Base-by-base conservation (phyloP, 306 rosid genomes). In the Pyrus betulifolia region DNA sequence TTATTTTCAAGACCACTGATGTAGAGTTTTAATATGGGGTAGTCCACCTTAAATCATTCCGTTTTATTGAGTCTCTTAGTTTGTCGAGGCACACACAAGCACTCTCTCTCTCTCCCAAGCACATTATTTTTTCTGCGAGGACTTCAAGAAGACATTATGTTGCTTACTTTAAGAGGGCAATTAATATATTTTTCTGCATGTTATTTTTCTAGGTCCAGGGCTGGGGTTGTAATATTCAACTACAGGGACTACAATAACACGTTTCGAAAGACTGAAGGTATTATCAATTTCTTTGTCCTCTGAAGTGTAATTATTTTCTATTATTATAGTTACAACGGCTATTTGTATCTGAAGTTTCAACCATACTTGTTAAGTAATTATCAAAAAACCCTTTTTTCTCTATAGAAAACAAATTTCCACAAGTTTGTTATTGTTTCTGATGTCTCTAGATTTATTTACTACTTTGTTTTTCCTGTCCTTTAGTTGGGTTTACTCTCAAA, bases 181-280 rank as follows among this genome's bases (percentile, higher is more conserved):
- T 59, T 69, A 46, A 67, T 83, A 58, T 19, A 25, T 70, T 75
- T 84, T 27, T 25, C 76, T 72, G 62, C 70, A 59, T 75, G 25
- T 45, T 71, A 5, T 70, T 79, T 79, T 60, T 84, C 58, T 78
- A 95, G 99, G 90, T 82, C 80, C 82, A 86, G 81, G 76, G 85
- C 86, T 70, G 97, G 91, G 84, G 82, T 90, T 80, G 99, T 95
- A 76, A 84, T 95, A 75, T 95, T 95, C 87, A 95, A 95, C 87
- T 95, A 95, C 80, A 89, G 87, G 78, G 97, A 92, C 88, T 86
- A 86, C 83, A 85, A 86, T 87, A 88, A 84, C 84, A 82, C 72
- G 44, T 80, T 88, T 72, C 91, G 86, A 40, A 92, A 92, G 86
- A 95, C 97, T 79, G 99, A 95, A 95, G 97, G 99, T 95, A 85